Conservation (phyloP, 306 rosid genomes). For the barrel medic (Medicago truncatula) region DNA sequence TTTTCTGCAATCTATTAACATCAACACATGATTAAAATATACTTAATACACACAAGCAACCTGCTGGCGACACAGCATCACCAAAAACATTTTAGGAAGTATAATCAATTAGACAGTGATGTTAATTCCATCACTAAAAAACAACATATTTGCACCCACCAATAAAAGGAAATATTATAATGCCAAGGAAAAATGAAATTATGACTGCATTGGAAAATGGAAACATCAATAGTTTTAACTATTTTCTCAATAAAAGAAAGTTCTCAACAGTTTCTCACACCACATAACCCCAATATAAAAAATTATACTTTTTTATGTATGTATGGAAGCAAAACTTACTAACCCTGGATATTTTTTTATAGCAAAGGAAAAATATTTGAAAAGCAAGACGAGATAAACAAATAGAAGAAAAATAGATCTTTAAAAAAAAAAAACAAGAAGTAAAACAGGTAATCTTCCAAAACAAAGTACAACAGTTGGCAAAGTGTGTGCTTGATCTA, state of each 20-base stretch:
- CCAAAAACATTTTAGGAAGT: conserved; percentile 35
- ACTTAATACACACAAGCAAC: background rate
- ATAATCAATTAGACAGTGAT: conserved; percentile 2
- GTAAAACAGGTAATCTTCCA: background rate
- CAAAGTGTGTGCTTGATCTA: background rate
- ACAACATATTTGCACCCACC: background rate
- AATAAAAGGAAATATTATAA: conserved; percentile 16
- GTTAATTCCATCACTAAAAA: conserved; percentile 13
- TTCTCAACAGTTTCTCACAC: background rate
- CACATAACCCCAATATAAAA: conserved; percentile 25
- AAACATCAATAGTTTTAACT: background rate
- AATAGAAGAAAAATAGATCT: background rate
- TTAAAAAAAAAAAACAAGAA: no score
- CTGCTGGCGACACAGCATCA: conserved; percentile 19
- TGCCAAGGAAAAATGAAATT: background rate
- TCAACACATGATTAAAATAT: conserved; percentile 16
- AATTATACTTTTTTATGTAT: background rate
- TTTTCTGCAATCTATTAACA: conserved; percentile 76
- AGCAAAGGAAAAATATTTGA: conserved; percentile 2
- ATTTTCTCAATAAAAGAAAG: background rate
- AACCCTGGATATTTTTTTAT: background rate
- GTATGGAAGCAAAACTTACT: background rate
- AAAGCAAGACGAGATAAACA: conserved; percentile 5
- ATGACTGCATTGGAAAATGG: background rate
- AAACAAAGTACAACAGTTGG: conserved; percentile 11